A percentile compares a stretch with the other conserved stretches of the same genome.
phyloP scores from a whole-genome alignment of 1,139 yeast species.

The Debaryomyces udenii region DNA sequence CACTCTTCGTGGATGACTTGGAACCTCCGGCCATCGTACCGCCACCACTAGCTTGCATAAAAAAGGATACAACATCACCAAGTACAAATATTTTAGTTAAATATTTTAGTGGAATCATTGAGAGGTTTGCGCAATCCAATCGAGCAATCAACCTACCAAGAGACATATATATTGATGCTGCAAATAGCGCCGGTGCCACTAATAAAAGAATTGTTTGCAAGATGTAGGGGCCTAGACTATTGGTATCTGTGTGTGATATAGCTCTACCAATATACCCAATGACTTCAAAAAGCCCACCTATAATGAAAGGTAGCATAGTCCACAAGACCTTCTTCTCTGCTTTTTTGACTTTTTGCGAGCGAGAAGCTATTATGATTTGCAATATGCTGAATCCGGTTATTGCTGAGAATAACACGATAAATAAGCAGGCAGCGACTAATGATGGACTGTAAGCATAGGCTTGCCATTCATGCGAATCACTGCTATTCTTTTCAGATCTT shows the following conservation, averaged over 20 bases:
- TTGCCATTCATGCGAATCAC: not conserved
- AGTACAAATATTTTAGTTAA: constrained; percentile 45
- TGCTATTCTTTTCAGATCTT: not conserved
- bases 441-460: constrained; percentile 10
- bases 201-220: constrained; percentile 32
- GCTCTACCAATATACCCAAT: constrained; percentile 40
- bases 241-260: constrained; percentile 20
- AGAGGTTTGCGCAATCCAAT: constrained; percentile 27
- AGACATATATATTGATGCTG: constrained; percentile 49
- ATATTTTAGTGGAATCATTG: constrained; percentile 32
- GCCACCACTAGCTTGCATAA: constrained; percentile 48
- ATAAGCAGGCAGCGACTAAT: constrained; percentile 8
- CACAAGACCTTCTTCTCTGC: constrained; percentile 8
- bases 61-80: constrained; percentile 45
- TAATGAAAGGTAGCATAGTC: constrained; percentile 22
- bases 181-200: constrained; percentile 47
- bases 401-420: constrained; percentile 5
- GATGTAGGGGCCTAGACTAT: constrained; percentile 30
- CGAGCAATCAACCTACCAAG: constrained; percentile 37
- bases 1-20: constrained; percentile 16
- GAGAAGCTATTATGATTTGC: not conserved
- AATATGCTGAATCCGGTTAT: constrained; percentile 1
- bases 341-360: not conserved
- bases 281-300: constrained; percentile 30
- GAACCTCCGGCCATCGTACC: constrained; percentile 32